A percentile compares a stretch with the other conserved stretches of the same genome.
Evolutionary conservation across 176 grass and related monocot genomes (phyloP).

Genomic region (Carex scoparia): DNA sequence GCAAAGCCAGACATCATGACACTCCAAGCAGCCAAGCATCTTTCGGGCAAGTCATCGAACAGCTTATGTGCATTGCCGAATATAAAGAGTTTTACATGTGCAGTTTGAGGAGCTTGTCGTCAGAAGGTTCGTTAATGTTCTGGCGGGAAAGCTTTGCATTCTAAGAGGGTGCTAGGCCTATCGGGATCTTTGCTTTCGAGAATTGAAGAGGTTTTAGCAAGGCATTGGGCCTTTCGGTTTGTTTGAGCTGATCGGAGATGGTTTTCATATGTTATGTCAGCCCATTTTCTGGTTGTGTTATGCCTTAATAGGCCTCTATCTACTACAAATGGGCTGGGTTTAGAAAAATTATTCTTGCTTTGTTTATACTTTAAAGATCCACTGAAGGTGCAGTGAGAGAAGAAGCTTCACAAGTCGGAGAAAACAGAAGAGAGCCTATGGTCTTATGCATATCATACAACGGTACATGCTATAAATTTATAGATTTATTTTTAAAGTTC

Average conservation of each 20-base stretch:
- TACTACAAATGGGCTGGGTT: not conserved
- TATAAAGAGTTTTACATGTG: not conserved
- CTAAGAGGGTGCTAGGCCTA: not conserved
- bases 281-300: not conserved
- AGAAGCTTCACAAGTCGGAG: not conserved
- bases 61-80: not conserved
- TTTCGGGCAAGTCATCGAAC: not conserved
- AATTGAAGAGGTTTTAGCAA: too few relatives aligned
- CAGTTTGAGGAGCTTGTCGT: not conserved
- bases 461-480: too few relatives aligned
- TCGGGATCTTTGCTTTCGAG: too few relatives aligned
- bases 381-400: not conserved
- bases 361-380: not conserved
- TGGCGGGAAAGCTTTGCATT: not conserved
- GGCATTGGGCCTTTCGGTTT: too few relatives aligned
- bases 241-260: too few relatives aligned
- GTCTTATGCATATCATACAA: too few relatives aligned
- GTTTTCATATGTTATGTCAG: not conserved
- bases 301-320: not conserved
- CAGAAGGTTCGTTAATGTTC: not conserved
- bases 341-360: not conserved
- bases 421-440: too few relatives aligned
- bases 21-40: constrained; percentile 4
- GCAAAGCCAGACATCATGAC: constrained; percentile 8
- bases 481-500: too few relatives aligned